These are phyloP conservation scores for Pugionium cornutum DNA, from an alignment of 345 rosid genomes.

Conservation along the genomic window DNA sequence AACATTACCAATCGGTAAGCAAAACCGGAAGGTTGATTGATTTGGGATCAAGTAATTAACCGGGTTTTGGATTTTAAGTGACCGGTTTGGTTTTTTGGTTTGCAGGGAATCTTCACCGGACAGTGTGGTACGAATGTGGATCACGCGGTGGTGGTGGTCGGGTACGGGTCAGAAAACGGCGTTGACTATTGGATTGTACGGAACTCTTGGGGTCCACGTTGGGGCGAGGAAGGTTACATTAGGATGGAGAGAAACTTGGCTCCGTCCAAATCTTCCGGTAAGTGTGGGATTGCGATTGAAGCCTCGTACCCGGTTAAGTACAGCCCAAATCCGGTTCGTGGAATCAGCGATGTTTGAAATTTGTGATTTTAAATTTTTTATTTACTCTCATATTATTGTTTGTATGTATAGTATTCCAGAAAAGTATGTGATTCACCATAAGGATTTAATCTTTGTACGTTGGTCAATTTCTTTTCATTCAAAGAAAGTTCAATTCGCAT, in stretches of 20 bases:
- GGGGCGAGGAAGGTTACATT: conserved; percentile 86
- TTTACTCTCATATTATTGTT: conserved; percentile 23
- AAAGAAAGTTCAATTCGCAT: too few relatives aligned
- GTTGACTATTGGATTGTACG: conserved; percentile 81
- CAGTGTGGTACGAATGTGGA: conserved; percentile 63
- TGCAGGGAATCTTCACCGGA: conserved; percentile 80
- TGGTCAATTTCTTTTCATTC: conserved; percentile 15
- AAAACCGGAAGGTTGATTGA: neutral
- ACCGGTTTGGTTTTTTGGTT: conserved; percentile 18
- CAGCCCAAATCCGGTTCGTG: conserved; percentile 48
- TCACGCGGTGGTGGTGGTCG: conserved; percentile 79
- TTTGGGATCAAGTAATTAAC: neutral
- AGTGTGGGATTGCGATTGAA: conserved; percentile 80
- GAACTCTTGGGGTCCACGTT: conserved; percentile 85
- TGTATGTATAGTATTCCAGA: conserved; percentile 34
- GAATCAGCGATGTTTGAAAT: conserved; percentile 55
- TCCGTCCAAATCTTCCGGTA: conserved; percentile 45
- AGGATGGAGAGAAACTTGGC: conserved; percentile 63
- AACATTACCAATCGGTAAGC: conserved; percentile 74
- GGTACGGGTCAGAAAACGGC: conserved; percentile 79
- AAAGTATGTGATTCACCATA: conserved; percentile 25
- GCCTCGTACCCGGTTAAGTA: conserved; percentile 78
- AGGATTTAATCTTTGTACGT: conserved; percentile 18
- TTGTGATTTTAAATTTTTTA: conserved; percentile 19
- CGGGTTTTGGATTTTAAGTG: neutral